phyloP scores from a whole-genome alignment of 345 rosid genomes.

The Pugionium dolabratum region DNA sequence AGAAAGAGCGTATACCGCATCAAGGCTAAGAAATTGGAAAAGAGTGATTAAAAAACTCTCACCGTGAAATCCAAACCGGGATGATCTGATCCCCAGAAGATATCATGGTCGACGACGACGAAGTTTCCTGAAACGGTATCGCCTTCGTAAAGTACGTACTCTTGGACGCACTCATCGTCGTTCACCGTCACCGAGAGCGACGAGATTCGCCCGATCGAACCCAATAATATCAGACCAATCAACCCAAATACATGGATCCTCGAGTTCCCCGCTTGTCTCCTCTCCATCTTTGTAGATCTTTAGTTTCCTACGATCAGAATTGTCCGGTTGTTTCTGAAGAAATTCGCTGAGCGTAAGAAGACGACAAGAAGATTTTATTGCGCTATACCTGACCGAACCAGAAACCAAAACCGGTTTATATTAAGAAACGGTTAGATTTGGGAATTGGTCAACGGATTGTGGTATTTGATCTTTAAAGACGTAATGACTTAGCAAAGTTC shows the following conservation, averaged over 20 bases:
- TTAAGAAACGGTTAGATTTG: not conserved
- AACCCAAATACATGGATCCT: conserved; percentile 40
- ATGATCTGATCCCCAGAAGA: conserved; percentile 97
- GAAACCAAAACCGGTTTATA: too few species aligned
- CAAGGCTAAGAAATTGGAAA: not conserved
- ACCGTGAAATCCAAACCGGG: conserved; percentile 94
- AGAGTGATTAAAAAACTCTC: conserved; percentile 18
- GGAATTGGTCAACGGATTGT: too few species aligned
- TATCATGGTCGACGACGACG: conserved; percentile 98
- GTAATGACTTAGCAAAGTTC: too few species aligned
- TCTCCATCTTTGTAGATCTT: conserved; percentile 44
- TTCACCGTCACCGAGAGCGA: conserved; percentile 87
- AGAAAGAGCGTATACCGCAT: not conserved
- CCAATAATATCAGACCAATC: conserved; percentile 44
- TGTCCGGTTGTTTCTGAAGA: conserved; percentile 31
- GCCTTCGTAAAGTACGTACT: conserved; percentile 91
- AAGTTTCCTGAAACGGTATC: conserved; percentile 88
- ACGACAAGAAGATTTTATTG: too few species aligned
- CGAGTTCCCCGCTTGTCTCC: conserved; percentile 30
- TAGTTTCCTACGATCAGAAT: not conserved
- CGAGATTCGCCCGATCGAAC: conserved; percentile 48
- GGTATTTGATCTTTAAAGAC: too few species aligned
- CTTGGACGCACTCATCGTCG: conserved; percentile 88
- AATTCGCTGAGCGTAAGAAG: conserved; percentile 1
- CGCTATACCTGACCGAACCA: too few species aligned